Evolutionary conservation across 2,329 filamentous ascomycete species (phyloP).

Genomic region (Westerdykella aurantiaca): DNA sequence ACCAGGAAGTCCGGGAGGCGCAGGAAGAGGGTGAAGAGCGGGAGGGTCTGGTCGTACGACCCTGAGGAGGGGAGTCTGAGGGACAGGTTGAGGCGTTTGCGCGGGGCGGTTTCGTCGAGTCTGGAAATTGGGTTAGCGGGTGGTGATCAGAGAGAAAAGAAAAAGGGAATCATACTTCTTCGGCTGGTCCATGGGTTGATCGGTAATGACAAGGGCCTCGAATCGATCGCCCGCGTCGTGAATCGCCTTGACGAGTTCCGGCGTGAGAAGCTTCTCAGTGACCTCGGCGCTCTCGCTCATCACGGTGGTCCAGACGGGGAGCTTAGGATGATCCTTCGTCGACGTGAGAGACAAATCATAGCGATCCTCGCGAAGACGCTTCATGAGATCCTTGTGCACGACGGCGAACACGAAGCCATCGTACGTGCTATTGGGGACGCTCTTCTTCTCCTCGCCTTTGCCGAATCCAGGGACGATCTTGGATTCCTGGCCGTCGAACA

Average conservation of each 20-base stretch:
- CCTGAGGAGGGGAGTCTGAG: constrained; percentile 57
- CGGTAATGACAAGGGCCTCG: constrained; percentile 82
- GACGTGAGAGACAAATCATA: constrained; percentile 91
- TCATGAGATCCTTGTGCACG: constrained; percentile 94
- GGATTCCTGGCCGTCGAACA: constrained; percentile 88
- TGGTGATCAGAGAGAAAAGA: background rate
- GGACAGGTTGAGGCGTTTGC: constrained; percentile 80
- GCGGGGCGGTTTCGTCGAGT: constrained; percentile 74
- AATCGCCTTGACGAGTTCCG: constrained; percentile 78
- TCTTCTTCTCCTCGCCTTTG: constrained; percentile 58
- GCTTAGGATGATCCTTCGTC: constrained; percentile 87
- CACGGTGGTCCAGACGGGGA: constrained; percentile 82
- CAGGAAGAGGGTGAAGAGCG: constrained; percentile 75
- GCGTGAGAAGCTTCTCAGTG: constrained; percentile 77
- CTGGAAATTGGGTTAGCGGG: constrained; percentile 41
- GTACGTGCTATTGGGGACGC: constrained; percentile 56
- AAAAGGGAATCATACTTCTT: constrained; percentile 57
- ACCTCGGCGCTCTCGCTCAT: constrained; percentile 98
- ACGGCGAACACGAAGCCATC: constrained; percentile 93
- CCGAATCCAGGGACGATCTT: constrained; percentile 64
- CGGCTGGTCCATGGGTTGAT: constrained; percentile 85
- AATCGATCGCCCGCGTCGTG: constrained; percentile 66
- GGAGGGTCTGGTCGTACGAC: constrained; percentile 55
- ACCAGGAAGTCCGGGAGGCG: constrained; percentile 80
- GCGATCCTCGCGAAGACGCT: constrained; percentile 78